Evolutionary conservation across 139 green algal genomes (phyloP).

Genomic region (Picochlorum sp.): DNA sequence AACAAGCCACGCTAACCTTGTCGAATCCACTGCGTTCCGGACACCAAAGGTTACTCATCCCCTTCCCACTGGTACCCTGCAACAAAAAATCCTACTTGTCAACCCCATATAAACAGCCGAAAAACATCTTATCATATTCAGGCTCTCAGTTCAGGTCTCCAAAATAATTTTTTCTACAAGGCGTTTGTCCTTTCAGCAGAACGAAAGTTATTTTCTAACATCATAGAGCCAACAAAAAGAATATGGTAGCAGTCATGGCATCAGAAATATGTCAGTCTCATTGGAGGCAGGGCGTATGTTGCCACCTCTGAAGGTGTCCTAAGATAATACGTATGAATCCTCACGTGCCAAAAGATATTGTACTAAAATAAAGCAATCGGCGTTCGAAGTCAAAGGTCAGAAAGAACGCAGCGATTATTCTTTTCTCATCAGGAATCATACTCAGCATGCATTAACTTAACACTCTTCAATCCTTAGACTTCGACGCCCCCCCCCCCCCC

Average conservation of each 20-base stretch:
- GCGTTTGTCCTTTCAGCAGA: conserved; percentile 26
- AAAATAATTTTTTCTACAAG: conserved; percentile 19
- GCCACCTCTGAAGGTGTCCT: conserved; percentile 28
- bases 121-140: not conserved
- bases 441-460: not conserved
- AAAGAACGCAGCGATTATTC: conserved; percentile 38
- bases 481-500: too few species aligned
- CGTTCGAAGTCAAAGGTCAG: conserved; percentile 9
- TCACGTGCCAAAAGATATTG: not conserved
- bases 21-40: too few species aligned
- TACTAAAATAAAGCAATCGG: too few species aligned
- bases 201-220: conserved; percentile 36
- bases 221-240: conserved; percentile 13
- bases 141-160: conserved; percentile 39
- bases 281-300: not conserved
- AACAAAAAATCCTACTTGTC: not conserved
- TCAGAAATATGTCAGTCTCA: conserved; percentile 11
- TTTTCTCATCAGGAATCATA: conserved; percentile 1
- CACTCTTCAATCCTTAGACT: not conserved
- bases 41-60: not conserved
- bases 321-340: conserved; percentile 21
- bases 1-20: too few species aligned
- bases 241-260: conserved; percentile 4
- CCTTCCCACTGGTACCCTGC: not conserved
- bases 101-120: not conserved